Evolutionary conservation across 306 rosid species (phyloP).

Genomic region (Acmispon strigosus): DNA sequence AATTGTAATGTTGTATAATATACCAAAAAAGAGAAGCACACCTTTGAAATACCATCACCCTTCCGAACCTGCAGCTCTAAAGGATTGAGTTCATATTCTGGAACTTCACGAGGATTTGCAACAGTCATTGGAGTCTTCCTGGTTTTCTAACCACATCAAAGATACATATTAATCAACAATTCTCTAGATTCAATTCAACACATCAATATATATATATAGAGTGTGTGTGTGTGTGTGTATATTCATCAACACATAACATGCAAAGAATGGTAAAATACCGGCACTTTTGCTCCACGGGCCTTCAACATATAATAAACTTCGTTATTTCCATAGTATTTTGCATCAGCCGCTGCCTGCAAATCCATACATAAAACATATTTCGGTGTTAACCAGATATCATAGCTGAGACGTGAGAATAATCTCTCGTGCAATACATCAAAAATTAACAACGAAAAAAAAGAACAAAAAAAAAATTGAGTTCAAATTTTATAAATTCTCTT

Average conservation of each 20-base stretch:
- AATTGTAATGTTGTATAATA: not conserved
- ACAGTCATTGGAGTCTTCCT: slow-evolving; percentile 97
- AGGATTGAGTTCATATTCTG: slow-evolving; percentile 99
- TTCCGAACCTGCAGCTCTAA: slow-evolving; percentile 92
- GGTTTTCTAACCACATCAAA: slow-evolving; percentile 49
- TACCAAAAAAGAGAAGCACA: slow-evolving; percentile 11
- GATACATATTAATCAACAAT: slow-evolving; percentile 13
- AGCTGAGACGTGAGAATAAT: no score
- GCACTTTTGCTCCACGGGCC: slow-evolving; percentile 94
- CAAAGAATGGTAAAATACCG: slow-evolving; percentile 38
- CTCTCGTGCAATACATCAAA: no score
- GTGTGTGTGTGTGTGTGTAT: no score
- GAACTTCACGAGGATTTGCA: slow-evolving; percentile 97
- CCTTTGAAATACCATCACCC: slow-evolving; percentile 87
- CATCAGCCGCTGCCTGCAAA: slow-evolving; percentile 97
- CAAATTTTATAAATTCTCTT: not conserved
- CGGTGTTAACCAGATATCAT: no score
- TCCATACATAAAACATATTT: slow-evolving; percentile 16
- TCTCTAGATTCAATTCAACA: not conserved
- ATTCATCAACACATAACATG: not conserved
- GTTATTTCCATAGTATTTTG: slow-evolving; percentile 73
- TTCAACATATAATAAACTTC: slow-evolving; percentile 76
- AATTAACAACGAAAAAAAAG: not conserved
- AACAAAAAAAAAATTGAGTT: not conserved
- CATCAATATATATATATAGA: not conserved